A percentile compares a stretch with the other conserved stretches of the same genome.
Evolutionary conservation across 2,329 filamentous ascomycete genomes (phyloP).

Genomic region (Aspergillus uvarum): DNA sequence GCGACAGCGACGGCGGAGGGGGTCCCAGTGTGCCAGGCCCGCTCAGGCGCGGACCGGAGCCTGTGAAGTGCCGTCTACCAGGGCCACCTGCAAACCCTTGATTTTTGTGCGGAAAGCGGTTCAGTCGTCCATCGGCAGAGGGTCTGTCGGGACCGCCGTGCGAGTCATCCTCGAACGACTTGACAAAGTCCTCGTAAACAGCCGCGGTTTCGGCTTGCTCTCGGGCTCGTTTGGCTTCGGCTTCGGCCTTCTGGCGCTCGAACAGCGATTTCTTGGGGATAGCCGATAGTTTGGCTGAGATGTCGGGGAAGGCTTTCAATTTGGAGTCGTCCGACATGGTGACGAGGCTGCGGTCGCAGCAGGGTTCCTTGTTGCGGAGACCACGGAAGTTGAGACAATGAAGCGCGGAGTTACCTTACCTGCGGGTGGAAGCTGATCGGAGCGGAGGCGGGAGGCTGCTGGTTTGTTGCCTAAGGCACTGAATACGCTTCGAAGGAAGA

Average conservation of each 20-base stretch:
- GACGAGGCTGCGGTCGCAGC: slow-evolving; percentile 26
- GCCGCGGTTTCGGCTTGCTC: slow-evolving; percentile 86
- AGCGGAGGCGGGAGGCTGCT: slow-evolving; percentile 18
- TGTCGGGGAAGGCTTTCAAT: slow-evolving; percentile 61
- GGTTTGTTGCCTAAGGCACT: slow-evolving; percentile 16
- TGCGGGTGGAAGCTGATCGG: slow-evolving; percentile 6
- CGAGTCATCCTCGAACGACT: slow-evolving; percentile 58
- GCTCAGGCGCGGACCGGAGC: slow-evolving; percentile 48
- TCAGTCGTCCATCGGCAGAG: slow-evolving; percentile 25
- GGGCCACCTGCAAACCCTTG: slow-evolving; percentile 40
- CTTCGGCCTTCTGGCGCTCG: slow-evolving; percentile 83
- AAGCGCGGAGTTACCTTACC: slow-evolving; percentile 8
- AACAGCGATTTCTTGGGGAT: slow-evolving; percentile 82
- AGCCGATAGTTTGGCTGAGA: slow-evolving; percentile 74
- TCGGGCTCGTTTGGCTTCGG: slow-evolving; percentile 79
- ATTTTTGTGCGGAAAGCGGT: slow-evolving; percentile 33
- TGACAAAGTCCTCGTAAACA: slow-evolving; percentile 83
- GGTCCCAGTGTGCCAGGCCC: slow-evolving; percentile 51
- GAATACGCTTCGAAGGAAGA: background rate
- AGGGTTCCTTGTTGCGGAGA: slow-evolving; percentile 6
- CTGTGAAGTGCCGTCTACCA: slow-evolving; percentile 63
- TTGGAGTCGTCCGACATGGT: slow-evolving; percentile 43
- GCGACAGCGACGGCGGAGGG: slow-evolving; percentile 36
- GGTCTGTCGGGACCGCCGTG: slow-evolving; percentile 14
- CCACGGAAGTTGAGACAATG: background rate